phyloP scores from a whole-genome alignment of 495 filamentous ascomycete species.

The Antarctomyces pellizariae region DNA sequence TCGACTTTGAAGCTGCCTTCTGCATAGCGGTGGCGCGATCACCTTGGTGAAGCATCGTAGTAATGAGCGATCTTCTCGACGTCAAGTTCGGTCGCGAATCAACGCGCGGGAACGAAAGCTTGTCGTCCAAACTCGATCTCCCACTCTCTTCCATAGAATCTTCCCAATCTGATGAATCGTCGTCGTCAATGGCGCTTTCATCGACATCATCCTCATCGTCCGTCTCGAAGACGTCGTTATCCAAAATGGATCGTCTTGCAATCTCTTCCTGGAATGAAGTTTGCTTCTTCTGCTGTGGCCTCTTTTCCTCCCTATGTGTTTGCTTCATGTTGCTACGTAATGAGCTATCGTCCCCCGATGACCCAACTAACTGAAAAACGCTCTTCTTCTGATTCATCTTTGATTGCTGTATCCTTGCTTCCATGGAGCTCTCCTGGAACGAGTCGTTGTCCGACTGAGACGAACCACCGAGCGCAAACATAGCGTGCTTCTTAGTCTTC shows the following conservation, averaged over 20 bases:
- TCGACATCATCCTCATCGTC: slow-evolving; percentile 43
- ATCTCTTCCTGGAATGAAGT: slow-evolving; percentile 70
- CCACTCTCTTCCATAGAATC: slow-evolving; percentile 79
- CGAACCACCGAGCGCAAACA: slow-evolving; percentile 31
- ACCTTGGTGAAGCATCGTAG: slow-evolving; percentile 58
- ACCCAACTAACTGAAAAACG: slow-evolving; percentile 61
- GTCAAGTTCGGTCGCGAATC: slow-evolving; percentile 71
- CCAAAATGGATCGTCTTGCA: slow-evolving; percentile 34
- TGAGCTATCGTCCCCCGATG: slow-evolving; percentile 61
- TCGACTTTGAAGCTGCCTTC: slow-evolving; percentile 51
- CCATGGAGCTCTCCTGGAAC: slow-evolving; percentile 24
- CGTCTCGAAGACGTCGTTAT: slow-evolving; percentile 54
- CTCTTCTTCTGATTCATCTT: slow-evolving; percentile 35
- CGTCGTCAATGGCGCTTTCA: slow-evolving; percentile 73
- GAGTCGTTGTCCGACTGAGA: slow-evolving; percentile 22
- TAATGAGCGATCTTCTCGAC: slow-evolving; percentile 72
- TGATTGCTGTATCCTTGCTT: slow-evolving; percentile 18
- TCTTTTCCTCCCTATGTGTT: slow-evolving; percentile 19
- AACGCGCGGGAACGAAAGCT: slow-evolving; percentile 63
- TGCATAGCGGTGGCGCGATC: slow-evolving; percentile 41
- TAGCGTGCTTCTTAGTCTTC: slow-evolving; percentile 23
- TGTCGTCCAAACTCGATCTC: slow-evolving; percentile 57
- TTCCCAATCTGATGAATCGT: slow-evolving; percentile 75
- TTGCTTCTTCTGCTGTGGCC: slow-evolving; percentile 46
- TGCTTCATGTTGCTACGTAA: slow-evolving; percentile 42